Percentiles rank a stretch among this genome's conserved stretches.
phyloP scores from a whole-genome alignment of 768 basidiomycete genomes.

The Lactarius deliciosus region DNA sequence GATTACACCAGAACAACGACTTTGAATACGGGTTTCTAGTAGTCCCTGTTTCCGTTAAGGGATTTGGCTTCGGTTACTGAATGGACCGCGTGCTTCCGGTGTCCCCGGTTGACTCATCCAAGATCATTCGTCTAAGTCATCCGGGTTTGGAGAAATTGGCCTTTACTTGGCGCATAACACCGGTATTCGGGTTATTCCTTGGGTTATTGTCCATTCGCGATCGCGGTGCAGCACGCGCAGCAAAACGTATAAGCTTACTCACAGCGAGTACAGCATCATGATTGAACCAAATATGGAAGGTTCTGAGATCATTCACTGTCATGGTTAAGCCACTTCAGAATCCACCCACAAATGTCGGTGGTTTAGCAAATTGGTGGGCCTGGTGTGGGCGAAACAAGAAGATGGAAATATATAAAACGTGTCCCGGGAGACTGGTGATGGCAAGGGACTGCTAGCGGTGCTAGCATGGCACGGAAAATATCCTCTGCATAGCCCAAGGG shows the following conservation, averaged over 20 bases:
- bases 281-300: background rate
- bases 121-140: background rate
- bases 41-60: background rate
- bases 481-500: background rate
- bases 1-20: background rate
- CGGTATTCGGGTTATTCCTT: background rate
- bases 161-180: background rate
- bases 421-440: background rate
- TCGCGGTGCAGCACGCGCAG: background rate
- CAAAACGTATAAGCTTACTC: background rate
- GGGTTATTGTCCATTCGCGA: background rate
- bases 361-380: constrained; percentile 4
- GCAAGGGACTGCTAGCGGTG: background rate
- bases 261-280: background rate
- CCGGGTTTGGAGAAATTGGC: background rate
- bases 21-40: background rate
- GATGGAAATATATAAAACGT: background rate
- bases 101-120: background rate
- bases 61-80: background rate
- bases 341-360: background rate
- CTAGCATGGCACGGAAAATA: background rate
- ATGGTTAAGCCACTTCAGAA: background rate
- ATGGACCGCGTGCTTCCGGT: background rate
- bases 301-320: background rate
- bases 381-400: background rate